Evolutionary conservation across 116 monocot genomes (phyloP).

Genomic region (Cymodocea nodosa): DNA sequence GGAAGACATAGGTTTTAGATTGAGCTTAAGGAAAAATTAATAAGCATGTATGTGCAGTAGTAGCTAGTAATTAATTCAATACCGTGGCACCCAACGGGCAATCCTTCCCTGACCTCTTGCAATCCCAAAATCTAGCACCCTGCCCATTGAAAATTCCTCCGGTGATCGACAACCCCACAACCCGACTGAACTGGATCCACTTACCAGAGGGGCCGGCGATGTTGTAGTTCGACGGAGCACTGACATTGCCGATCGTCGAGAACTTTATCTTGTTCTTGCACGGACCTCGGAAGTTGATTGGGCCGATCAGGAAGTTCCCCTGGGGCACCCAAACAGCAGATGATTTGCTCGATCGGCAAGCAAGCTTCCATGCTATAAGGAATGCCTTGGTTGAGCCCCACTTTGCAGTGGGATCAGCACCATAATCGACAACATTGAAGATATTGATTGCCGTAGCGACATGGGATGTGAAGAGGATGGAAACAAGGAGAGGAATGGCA

Average conservation of each 20-base stretch:
- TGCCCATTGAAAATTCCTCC: constrained; percentile 30
- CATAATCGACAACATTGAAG: constrained; percentile 5
- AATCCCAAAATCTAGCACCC: constrained; percentile 20
- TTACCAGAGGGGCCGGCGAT: background rate
- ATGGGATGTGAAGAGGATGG: background rate
- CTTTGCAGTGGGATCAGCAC: constrained; percentile 8
- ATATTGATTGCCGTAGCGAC: background rate
- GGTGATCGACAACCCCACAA: constrained; percentile 19
- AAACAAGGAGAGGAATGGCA: background rate
- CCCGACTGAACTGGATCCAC: constrained; percentile 21
- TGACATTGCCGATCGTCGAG: constrained; percentile 8
- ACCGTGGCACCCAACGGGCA: constrained; percentile 28
- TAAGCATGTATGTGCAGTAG: too few relatives aligned
- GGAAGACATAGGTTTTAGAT: too few relatives aligned
- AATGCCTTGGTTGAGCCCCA: constrained; percentile 15
- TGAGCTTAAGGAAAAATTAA: background rate
- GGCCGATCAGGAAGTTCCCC: constrained; percentile 12
- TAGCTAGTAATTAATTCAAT: too few relatives aligned
- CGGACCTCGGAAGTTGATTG: constrained; percentile 8
- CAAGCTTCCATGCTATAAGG: constrained; percentile 8
- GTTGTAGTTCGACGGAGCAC: constrained; percentile 8
- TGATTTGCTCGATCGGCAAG: constrained; percentile 11
- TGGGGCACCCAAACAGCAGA: constrained; percentile 4
- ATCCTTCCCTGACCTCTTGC: constrained; percentile 8
- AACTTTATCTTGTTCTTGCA: constrained; percentile 8